Percentiles rank a stretch among this genome's conserved stretches.
phyloP scores from a whole-genome alignment of 164 flowering plant genomes.

The Buxus sempervirens region DNA sequence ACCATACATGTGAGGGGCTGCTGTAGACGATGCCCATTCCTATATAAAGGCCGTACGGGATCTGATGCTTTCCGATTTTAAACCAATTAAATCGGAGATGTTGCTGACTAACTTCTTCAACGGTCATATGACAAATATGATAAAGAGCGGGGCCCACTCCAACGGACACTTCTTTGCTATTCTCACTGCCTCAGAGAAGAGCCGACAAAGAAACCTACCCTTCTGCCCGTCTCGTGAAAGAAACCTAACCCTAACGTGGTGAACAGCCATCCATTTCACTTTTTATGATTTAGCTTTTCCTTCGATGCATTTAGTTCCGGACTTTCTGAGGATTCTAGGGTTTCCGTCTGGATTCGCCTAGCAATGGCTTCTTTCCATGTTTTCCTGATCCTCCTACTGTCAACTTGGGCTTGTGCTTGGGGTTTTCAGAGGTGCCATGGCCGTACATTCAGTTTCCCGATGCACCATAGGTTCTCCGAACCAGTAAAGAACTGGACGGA shows the following conservation, averaged over 20 bases:
- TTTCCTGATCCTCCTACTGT: neutral
- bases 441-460: slow-evolving; percentile 50
- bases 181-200: neutral
- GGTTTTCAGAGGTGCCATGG: slow-evolving; percentile 26
- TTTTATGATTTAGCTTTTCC: neutral
- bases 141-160: too few relatives aligned
- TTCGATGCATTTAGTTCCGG: neutral
- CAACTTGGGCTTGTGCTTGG: neutral
- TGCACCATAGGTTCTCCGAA: slow-evolving; percentile 79
- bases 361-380: slow-evolving; percentile 13
- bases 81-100: too few relatives aligned
- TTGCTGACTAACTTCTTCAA: too few relatives aligned
- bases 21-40: too few relatives aligned
- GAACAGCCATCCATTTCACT: neutral
- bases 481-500: slow-evolving; percentile 50
- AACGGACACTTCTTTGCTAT: neutral
- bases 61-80: too few relatives aligned
- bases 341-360: neutral
- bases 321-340: neutral
- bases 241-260: neutral
- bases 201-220: neutral
- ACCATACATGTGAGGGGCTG: too few relatives aligned
- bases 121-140: too few relatives aligned
- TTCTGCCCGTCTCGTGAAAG: neutral
- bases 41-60: too few relatives aligned